Evolutionary conservation across 1,284 basidiomycete species (phyloP).

Genomic region (Irpex lacteus): DNA sequence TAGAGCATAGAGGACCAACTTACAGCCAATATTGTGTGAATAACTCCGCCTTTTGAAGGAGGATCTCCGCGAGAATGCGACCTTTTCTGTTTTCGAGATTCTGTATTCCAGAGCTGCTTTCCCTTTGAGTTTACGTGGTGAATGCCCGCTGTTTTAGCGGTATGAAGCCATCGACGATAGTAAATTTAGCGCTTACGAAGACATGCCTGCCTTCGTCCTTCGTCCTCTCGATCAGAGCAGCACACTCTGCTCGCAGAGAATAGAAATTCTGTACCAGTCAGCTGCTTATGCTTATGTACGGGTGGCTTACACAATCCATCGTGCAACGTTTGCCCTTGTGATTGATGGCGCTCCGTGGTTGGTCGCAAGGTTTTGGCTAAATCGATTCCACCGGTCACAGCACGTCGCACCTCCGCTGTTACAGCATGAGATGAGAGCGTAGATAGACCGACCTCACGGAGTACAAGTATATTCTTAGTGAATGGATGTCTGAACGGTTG

Average conservation of each 20-base stretch:
- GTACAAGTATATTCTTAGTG: not conserved
- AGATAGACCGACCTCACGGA: not conserved
- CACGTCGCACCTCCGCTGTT: not conserved
- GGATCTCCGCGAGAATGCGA: not conserved
- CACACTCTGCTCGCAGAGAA: not conserved
- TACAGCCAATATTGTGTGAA: not conserved
- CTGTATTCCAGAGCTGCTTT: not conserved
- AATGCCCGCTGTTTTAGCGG: not conserved
- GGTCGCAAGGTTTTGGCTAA: too few relatives aligned
- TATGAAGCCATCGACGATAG: not conserved
- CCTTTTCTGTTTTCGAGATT: not conserved
- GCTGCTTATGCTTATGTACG: too few relatives aligned
- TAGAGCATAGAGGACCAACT: not conserved
- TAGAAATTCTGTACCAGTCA: not conserved
- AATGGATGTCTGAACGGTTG: not conserved
- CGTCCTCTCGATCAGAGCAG: not conserved
- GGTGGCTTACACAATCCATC: not conserved
- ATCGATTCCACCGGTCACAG: too few relatives aligned
- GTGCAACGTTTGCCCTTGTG: not conserved
- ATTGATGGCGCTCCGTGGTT: not conserved
- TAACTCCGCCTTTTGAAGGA: not conserved
- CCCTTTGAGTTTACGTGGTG: not conserved
- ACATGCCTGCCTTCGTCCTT: too few relatives aligned
- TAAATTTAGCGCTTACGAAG: not conserved
- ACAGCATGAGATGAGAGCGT: not conserved